These are phyloP conservation scores for Elsinoe fawcettii DNA, from an alignment of 2,329 filamentous ascomycete species.

Conservation along the genomic window DNA sequence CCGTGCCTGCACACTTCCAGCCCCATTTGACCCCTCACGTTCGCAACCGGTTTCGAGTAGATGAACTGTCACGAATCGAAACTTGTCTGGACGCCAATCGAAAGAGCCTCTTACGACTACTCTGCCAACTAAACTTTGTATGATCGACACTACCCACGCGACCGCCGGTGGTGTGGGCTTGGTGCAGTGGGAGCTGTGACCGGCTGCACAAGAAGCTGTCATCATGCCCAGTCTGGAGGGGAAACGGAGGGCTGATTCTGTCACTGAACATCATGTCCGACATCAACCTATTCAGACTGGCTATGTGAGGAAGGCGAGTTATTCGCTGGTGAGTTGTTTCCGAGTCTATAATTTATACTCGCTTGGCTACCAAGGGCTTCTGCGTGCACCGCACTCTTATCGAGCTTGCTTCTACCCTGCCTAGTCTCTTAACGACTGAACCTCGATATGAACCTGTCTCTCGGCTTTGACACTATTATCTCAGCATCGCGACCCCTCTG, in stretches of 20 bases:
- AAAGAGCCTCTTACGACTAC: background rate
- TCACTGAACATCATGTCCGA: constrained; percentile 13
- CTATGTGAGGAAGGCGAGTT: constrained; percentile 6
- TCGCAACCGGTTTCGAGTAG: background rate
- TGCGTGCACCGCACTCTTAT: background rate
- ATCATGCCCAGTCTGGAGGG: constrained; percentile 7
- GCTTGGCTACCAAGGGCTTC: background rate
- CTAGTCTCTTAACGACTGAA: background rate
- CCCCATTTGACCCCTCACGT: background rate
- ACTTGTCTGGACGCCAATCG: background rate
- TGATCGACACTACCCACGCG: background rate
- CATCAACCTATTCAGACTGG: background rate
- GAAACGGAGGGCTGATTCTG: constrained; percentile 9
- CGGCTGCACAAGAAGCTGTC: background rate
- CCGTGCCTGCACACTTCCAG: background rate
- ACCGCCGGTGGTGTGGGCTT: background rate
- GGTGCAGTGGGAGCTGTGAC: background rate
- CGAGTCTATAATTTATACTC: background rate
- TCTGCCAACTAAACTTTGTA: background rate
- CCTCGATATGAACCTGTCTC: background rate
- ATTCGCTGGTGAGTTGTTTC: constrained; percentile 12
- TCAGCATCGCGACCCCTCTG: background rate
- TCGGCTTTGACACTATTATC: background rate
- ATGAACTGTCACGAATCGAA: constrained; percentile 8
- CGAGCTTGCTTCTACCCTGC: background rate